These are phyloP conservation scores for Hymenoscyphus fraxineus DNA, from an alignment of 2,329 filamentous ascomycete genomes.

Conservation along the genomic window DNA sequence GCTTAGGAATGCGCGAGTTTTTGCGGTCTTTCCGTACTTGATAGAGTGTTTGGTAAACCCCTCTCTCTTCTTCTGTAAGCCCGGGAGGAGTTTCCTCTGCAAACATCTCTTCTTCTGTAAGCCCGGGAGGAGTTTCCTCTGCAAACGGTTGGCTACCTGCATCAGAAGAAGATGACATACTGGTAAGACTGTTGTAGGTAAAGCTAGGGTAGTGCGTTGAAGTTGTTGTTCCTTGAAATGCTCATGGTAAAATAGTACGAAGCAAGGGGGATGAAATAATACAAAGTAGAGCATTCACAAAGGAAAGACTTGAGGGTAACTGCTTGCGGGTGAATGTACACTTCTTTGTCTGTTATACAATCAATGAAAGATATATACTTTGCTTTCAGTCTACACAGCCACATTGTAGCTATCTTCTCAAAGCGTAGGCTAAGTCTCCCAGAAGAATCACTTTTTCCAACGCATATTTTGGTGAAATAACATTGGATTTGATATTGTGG, in stretches of 20 bases:
- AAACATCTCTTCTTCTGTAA: neutral
- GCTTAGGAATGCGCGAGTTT: neutral
- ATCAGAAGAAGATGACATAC: too few species aligned
- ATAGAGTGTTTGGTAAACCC: neutral
- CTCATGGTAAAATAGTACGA: neutral
- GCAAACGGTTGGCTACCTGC: too few species aligned
- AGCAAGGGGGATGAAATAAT: neutral
- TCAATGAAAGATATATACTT: too few species aligned
- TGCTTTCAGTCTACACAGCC: too few species aligned
- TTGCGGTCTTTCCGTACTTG: neutral
- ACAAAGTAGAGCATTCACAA: neutral
- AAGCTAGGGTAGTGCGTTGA: too few species aligned
- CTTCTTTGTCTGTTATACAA: neutral
- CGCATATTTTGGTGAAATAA: too few species aligned
- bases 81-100: neutral
- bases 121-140: neutral
- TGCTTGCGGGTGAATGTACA: neutral
- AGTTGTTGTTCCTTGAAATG: too few species aligned
- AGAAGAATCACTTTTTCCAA: too few species aligned
- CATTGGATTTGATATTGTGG: too few species aligned
- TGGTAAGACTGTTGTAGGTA: too few species aligned
- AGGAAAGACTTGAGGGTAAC: neutral
- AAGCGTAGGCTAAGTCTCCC: too few species aligned
- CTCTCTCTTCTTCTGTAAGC: neutral
- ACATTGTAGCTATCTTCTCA: too few species aligned